phyloP scores from a whole-genome alignment of 2,329 filamentous ascomycete genomes.

The Microsporum ferrugineum region DNA sequence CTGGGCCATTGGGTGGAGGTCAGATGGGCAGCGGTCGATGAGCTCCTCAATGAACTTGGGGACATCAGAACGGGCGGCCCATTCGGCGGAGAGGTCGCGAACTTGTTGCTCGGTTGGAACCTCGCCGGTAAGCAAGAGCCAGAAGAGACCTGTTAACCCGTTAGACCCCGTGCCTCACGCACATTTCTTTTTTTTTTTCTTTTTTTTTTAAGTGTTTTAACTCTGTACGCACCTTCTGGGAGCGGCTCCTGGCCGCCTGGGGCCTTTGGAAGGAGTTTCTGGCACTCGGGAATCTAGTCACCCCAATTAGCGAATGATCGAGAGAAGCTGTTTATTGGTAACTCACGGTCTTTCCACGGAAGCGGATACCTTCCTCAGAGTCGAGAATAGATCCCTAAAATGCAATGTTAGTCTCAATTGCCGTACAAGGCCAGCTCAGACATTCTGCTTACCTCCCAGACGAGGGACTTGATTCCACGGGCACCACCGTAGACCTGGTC shows the following conservation, averaged over 20 bases:
- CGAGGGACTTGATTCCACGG: slow-evolving; percentile 94
- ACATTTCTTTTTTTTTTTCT: neutral
- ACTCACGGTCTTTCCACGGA: slow-evolving; percentile 82
- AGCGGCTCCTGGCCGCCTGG: slow-evolving; percentile 94
- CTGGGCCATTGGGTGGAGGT: slow-evolving; percentile 99
- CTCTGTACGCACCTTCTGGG: slow-evolving; percentile 59
- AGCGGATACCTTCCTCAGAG: slow-evolving; percentile 97
- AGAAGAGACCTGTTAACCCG: slow-evolving; percentile 68
- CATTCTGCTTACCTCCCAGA: slow-evolving; percentile 63
- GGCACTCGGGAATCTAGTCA: slow-evolving; percentile 81
- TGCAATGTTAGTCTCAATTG: slow-evolving; percentile 4
- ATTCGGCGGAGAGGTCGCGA: slow-evolving; percentile 93
- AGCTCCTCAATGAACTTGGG: slow-evolving; percentile 99
- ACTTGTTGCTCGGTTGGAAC: slow-evolving; percentile 97
- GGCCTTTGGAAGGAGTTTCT: slow-evolving; percentile 92
- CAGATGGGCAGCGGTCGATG: slow-evolving; percentile 97
- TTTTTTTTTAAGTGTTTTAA: neutral
- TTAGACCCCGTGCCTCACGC: neutral
- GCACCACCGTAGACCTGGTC: slow-evolving; percentile 99
- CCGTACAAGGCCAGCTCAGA: neutral
- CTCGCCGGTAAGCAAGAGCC: slow-evolving; percentile 96
- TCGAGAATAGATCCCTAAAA: slow-evolving; percentile 78
- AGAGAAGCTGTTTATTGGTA: neutral
- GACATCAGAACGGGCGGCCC: slow-evolving; percentile 92
- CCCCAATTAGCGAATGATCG: slow-evolving; percentile 15